phyloP scores from a whole-genome alignment of 2,329 filamentous ascomycete genomes.

The Sarocladium oryzae region DNA sequence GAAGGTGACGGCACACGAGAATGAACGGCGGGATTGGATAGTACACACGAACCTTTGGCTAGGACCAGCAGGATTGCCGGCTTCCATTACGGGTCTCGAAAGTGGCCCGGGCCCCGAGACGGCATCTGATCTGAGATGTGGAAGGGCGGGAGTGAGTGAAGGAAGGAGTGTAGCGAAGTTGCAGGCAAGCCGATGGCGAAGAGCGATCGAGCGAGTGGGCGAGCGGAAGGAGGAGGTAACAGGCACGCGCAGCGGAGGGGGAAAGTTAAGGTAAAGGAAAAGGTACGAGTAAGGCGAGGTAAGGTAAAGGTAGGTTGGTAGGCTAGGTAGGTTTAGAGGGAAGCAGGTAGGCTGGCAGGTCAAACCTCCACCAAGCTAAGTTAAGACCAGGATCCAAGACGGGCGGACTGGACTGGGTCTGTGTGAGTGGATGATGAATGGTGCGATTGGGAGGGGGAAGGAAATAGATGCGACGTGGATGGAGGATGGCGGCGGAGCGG shows the following conservation, averaged over 20 bases:
- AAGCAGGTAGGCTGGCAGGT: too few species aligned
- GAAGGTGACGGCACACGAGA: slow-evolving; percentile 16
- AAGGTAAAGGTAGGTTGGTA: not conserved
- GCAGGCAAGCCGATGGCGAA: not conserved
- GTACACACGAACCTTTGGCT: slow-evolving; percentile 30
- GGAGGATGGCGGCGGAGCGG: slow-evolving; percentile 2
- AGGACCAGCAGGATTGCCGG: slow-evolving; percentile 29
- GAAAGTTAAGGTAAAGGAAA: not conserved
- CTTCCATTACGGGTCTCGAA: slow-evolving; percentile 31
- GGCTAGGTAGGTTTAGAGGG: too few species aligned
- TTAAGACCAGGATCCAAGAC: not conserved
- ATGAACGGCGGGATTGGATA: slow-evolving; percentile 16
- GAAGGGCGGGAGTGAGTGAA: not conserved
- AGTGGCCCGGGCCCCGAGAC: slow-evolving; percentile 7
- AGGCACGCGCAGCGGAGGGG: not conserved
- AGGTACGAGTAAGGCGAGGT: not conserved
- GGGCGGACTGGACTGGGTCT: not conserved
- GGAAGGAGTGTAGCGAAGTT: not conserved
- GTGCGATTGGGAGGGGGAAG: not conserved
- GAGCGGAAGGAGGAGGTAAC: not conserved
- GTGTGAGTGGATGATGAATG: not conserved
- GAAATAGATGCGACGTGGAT: not conserved
- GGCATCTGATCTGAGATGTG: slow-evolving; percentile 4
- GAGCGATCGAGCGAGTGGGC: not conserved
- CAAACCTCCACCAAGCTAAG: too few species aligned